Base-by-base conservation (phyloP, 371 early-diverging fungal species). In the Lichtheimia hyalospora region DNA sequence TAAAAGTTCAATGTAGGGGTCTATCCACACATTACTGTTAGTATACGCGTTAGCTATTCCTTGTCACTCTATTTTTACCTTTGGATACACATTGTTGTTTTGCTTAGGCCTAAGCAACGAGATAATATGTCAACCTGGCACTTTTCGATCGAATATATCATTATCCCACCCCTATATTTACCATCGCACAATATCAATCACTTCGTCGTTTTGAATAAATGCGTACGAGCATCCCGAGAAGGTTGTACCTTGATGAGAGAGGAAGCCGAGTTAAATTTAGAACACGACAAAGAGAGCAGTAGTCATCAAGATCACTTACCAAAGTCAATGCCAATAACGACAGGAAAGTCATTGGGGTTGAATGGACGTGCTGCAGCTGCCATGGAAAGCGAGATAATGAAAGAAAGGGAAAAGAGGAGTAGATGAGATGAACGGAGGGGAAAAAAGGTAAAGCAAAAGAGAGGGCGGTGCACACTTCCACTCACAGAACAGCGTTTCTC, bases 121-220 rank as follows among this genome's bases (percentile, higher is more conserved):
- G 25, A 6, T 7, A 52, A 52, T 3, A 5, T 10, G n/a, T 18
- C 18, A 52, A 3, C 21, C 13, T 18, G 23, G 48, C 13, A 18
- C 15, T 12, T 20, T 23, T 18, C 52, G 25, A 39, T 40, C 39
- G 23, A n/a, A 46, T 41, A 3, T 34, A 34, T 34, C 34, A 1
- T 10, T 34, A 5, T 8, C 10, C 34, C 34, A 34, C 8, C 34
- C 34, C n/a, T 8, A 6, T 34, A 14, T 46, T 57, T 83, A 82
- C 83, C 83, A 83, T 58, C 76, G 73, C 23, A 80, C 79, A 66
- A 85, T 75, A 64, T 85, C 85, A 20, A 82, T 75, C 18, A 85
- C 83, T 56, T 85, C 83, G 42, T 82, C 82, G 68, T 83, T 85
- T 54, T 76, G 80, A 52, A 69, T 67, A 64, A 74, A 76, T 27